Evolutionary conservation across 1,284 basidiomycete genomes (phyloP), one percentile per base, ranked within the genome.

Genomic region (Microbotryum silenes-acaulis): DNA sequence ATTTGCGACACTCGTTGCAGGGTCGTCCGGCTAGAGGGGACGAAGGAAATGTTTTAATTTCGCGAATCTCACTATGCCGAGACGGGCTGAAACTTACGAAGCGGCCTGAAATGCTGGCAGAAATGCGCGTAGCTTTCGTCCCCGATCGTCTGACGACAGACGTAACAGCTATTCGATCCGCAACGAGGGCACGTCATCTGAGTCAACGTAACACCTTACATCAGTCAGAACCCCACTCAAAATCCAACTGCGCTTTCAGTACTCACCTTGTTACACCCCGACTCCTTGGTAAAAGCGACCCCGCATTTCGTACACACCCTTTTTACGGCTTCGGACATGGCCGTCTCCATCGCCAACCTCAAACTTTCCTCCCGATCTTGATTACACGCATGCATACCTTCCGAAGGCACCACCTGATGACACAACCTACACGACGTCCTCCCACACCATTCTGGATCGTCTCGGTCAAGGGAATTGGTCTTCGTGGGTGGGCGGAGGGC

Each of bases 241-340:
- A 20, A 7, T 18, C 37, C 6, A 48, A n/a, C 45, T n/a, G 16
- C 42, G 18, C 31, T 27, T 7, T 6, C 3, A 45, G 31, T 31
- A 25, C 57, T 52, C 59, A 66, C 61, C 60, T 64, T 63, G 25
- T 67, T 68, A n/a, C 66, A 67, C 8, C 66, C 66, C 4, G 25
- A 46, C 20, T 51, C 52, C 31, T 67, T 67, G 16, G 27, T 33
- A 31, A 60, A 60, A n/a, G 51, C 47, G 7, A 57, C 60, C 0
- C 57, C 64, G 47, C 66, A 67, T 23, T 45, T 29, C 31, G 18
- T 44, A 56, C 66, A 67, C 14, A 37, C 47, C 31, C 58, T 33
- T 27, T 29, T 46, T 5, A 51, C 61, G 6, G 66, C 66, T 3
- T 55, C 58, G 23, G 49, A 65, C 61, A 62, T 66, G 8, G 64